Evolutionary conservation across 805 yeast species (phyloP).

Genomic region (Pichia nanzhaoensis): DNA sequence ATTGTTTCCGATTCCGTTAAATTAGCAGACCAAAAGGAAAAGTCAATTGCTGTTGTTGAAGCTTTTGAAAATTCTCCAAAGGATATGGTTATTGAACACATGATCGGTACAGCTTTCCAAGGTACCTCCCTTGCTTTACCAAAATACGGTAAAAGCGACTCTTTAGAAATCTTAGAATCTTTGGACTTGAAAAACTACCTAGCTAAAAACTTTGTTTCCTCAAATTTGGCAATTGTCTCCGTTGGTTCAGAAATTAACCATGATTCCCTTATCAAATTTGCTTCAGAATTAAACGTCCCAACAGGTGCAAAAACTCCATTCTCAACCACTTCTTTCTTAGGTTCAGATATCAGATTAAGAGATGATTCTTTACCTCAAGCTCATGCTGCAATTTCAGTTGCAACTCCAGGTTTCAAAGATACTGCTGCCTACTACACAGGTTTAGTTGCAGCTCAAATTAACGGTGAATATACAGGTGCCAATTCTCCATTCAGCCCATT

Average conservation of each 20-base stretch:
- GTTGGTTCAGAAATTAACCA: conserved; percentile 62
- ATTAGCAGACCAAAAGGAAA: conserved; percentile 32
- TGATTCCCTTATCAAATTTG: conserved; percentile 60
- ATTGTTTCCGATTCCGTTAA: conserved; percentile 35
- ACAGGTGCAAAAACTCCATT: conserved; percentile 44
- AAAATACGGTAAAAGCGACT: conserved; percentile 64
- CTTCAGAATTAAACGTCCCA: conserved; percentile 45
- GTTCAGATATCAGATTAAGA: conserved; percentile 83
- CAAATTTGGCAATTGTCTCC: conserved; percentile 61
- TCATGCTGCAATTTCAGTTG: conserved; percentile 67
- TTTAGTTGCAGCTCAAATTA: conserved; percentile 62
- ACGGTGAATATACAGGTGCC: conserved; percentile 47
- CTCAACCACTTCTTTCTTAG: conserved; percentile 62
- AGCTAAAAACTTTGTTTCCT: conserved; percentile 48
- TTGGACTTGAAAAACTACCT: conserved; percentile 54
- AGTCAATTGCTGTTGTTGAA: conserved; percentile 44
- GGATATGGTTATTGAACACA: conserved; percentile 60
- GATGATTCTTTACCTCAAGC: conserved; percentile 82
- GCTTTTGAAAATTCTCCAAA: conserved; percentile 51
- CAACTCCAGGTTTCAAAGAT: conserved; percentile 51
- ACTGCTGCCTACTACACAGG: conserved; percentile 66
- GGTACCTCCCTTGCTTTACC: conserved; percentile 77
- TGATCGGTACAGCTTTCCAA: conserved; percentile 81
- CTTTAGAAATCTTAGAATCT: conserved; percentile 49
- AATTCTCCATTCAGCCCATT: conserved; percentile 49